Evolutionary conservation across 805 yeast genomes (phyloP).

Genomic region (Ogataea pignaliae): DNA sequence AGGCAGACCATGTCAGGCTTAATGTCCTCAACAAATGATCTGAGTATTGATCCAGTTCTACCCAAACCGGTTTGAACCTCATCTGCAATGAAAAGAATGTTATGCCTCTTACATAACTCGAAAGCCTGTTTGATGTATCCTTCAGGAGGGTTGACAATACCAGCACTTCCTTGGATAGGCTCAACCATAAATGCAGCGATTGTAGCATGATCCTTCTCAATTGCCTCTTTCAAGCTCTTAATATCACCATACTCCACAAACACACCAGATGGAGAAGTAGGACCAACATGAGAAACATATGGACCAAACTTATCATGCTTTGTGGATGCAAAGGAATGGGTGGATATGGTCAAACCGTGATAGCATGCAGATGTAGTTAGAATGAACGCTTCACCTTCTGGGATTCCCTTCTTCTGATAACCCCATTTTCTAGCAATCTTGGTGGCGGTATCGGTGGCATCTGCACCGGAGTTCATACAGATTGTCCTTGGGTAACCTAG

Average conservation of each 20-base stretch:
- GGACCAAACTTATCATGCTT: slow-evolving; percentile 20
- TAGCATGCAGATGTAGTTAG: slow-evolving; percentile 23
- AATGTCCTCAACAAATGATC: slow-evolving; percentile 15
- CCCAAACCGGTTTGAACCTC: slow-evolving; percentile 29
- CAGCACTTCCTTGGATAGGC: slow-evolving; percentile 29
- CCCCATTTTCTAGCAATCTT: slow-evolving; percentile 29
- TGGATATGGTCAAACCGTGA: slow-evolving; percentile 26
- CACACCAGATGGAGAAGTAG: slow-evolving; percentile 22
- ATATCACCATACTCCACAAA: slow-evolving; percentile 20
- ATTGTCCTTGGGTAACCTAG: slow-evolving; percentile 20
- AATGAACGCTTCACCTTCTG: slow-evolving; percentile 16
- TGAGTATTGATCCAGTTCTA: slow-evolving; percentile 22
- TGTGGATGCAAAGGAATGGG: slow-evolving; percentile 20
- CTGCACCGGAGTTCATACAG: slow-evolving; percentile 26
- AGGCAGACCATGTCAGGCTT: slow-evolving; percentile 27
- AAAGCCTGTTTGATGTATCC: slow-evolving; percentile 19
- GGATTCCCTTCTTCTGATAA: slow-evolving; percentile 17
- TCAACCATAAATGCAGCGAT: slow-evolving; percentile 28
- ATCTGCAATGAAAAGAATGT: slow-evolving; percentile 25
- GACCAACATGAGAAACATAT: slow-evolving; percentile 20
- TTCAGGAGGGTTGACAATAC: slow-evolving; percentile 24
- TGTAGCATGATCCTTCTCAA: slow-evolving; percentile 15
- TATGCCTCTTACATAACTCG: slow-evolving; percentile 22
- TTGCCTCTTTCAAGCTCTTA: slow-evolving; percentile 15
- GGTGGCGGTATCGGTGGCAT: slow-evolving; percentile 26